Percentiles rank a stretch among this genome's conserved stretches.
These are phyloP conservation scores for Umbilicus rupestris DNA, from an alignment of 164 flowering plant species.

Conservation along the genomic window DNA sequence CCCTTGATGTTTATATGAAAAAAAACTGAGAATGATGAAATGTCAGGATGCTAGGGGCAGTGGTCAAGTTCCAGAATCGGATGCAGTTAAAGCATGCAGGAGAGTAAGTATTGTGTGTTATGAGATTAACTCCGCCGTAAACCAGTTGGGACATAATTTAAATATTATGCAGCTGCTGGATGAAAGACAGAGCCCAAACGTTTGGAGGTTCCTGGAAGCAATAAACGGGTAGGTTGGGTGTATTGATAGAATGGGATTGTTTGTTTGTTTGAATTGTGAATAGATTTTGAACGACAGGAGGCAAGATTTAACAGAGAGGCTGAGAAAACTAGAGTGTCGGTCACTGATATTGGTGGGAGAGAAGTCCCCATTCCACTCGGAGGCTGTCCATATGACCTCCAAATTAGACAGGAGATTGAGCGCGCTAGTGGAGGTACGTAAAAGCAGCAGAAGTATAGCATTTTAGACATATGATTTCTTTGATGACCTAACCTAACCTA, in stretches of 20 bases:
- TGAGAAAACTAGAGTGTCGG: slow-evolving; percentile 62
- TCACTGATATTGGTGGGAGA: slow-evolving; percentile 85
- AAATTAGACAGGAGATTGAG: slow-evolving; percentile 62
- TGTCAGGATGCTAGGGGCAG: slow-evolving; percentile 75
- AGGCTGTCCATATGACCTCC: slow-evolving; percentile 65
- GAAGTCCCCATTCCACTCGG: slow-evolving; percentile 65
- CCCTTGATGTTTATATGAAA: neutral
- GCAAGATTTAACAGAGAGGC: slow-evolving; percentile 54
- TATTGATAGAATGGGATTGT: too few relatives aligned
- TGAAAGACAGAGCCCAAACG: slow-evolving; percentile 69
- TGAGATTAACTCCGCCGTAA: too few relatives aligned
- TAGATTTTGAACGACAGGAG: slow-evolving; percentile 38
- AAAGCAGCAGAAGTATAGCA: too few relatives aligned
- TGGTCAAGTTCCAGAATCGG: slow-evolving; percentile 60
- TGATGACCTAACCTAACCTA: too few relatives aligned
- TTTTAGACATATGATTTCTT: too few relatives aligned
- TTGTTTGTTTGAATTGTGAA: too few relatives aligned
- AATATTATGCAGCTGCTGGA: slow-evolving; percentile 85
- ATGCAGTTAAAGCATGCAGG: slow-evolving; percentile 73
- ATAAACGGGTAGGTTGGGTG: slow-evolving; percentile 68
- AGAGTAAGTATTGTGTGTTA: slow-evolving; percentile 70
- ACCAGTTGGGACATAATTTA: too few relatives aligned
- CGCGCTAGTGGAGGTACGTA: slow-evolving; percentile 95
- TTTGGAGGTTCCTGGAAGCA: slow-evolving; percentile 72
- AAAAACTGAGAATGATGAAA: neutral